Evolutionary conservation across 805 yeast genomes (phyloP).

Genomic region (Myxozyma udenii): DNA sequence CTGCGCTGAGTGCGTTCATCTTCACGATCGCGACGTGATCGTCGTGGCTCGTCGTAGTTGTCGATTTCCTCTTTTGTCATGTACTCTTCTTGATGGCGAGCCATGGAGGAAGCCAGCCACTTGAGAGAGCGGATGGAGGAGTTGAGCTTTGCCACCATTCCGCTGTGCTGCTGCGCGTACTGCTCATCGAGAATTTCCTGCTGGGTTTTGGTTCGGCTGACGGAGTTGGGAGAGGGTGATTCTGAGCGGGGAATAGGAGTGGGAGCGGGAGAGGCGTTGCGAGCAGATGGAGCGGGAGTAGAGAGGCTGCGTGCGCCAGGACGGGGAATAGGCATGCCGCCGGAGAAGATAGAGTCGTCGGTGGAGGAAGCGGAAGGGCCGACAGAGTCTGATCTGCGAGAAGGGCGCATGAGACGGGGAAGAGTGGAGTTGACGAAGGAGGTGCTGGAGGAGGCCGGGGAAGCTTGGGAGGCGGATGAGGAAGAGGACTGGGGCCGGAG

Average conservation of each 20-base stretch:
- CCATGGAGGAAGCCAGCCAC: constrained; percentile 30
- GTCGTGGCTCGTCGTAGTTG: constrained; percentile 16
- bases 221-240: background rate
- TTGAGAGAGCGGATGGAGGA: constrained; percentile 23
- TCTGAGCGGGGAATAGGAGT: background rate
- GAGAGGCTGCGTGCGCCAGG: background rate
- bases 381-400: too few relatives aligned
- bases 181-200: constrained; percentile 21
- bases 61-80: constrained; percentile 24
- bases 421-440: background rate
- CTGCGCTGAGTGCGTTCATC: constrained; percentile 3
- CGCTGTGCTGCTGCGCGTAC: constrained; percentile 11
- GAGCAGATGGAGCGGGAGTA: constrained; percentile 1
- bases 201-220: constrained; percentile 1
- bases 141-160: constrained; percentile 26
- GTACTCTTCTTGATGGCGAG: constrained; percentile 29
- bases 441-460: constrained; percentile 1
- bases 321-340: background rate
- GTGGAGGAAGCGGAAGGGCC: background rate
- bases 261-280: constrained; percentile 1
- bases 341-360: background rate
- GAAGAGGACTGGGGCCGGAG: background rate
- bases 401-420: constrained; percentile 2
- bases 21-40: constrained; percentile 14
- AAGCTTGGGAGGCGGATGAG: constrained; percentile 4